Percentiles rank a stretch among this genome's conserved stretches.
Conservation (phyloP, 2,329 filamentous ascomycete genomes). For the Pleoardoris graminearum region DNA sequence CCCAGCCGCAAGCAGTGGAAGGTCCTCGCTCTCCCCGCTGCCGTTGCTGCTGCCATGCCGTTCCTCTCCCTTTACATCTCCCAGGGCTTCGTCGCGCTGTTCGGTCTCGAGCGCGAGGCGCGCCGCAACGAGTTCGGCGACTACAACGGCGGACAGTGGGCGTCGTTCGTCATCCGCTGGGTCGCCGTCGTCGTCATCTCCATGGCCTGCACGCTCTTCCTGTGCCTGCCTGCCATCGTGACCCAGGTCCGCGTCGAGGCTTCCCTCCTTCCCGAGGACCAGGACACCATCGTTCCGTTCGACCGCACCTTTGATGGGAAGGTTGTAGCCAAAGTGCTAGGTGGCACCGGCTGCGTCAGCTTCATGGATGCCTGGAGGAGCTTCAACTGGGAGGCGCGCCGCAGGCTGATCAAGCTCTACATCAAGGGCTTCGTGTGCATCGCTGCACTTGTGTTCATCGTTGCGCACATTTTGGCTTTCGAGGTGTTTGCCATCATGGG, state of each 20-base stretch:
- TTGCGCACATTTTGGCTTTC: constrained; percentile 55
- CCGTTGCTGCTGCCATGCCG: constrained; percentile 64
- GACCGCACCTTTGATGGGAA: constrained; percentile 83
- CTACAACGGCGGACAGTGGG: constrained; percentile 39
- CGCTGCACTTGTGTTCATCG: constrained; percentile 52
- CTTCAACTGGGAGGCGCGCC: constrained; percentile 72
- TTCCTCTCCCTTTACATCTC: constrained; percentile 57
- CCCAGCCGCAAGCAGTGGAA: constrained; percentile 67
- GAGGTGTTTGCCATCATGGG: constrained; percentile 58
- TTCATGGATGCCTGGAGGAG: constrained; percentile 78
- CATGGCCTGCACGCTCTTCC: constrained; percentile 61
- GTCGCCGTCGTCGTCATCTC: constrained; percentile 43
- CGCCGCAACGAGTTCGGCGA: constrained; percentile 34
- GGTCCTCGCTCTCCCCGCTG: constrained; percentile 69
- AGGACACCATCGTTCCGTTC: constrained; percentile 85
- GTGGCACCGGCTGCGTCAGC: constrained; percentile 70
- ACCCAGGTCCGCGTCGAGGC: constrained; percentile 83
- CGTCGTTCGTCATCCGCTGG: constrained; percentile 48
- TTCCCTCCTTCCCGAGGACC: constrained; percentile 77
- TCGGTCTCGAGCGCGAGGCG: constrained; percentile 41
- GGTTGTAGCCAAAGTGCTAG: constrained; percentile 73
- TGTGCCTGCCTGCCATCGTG: constrained; percentile 78
- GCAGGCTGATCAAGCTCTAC: constrained; percentile 74
- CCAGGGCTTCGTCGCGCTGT: constrained; percentile 47
- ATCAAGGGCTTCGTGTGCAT: constrained; percentile 64